Conservation (phyloP, 495 filamentous ascomycete species). For the Aspergillus conjunctus region DNA sequence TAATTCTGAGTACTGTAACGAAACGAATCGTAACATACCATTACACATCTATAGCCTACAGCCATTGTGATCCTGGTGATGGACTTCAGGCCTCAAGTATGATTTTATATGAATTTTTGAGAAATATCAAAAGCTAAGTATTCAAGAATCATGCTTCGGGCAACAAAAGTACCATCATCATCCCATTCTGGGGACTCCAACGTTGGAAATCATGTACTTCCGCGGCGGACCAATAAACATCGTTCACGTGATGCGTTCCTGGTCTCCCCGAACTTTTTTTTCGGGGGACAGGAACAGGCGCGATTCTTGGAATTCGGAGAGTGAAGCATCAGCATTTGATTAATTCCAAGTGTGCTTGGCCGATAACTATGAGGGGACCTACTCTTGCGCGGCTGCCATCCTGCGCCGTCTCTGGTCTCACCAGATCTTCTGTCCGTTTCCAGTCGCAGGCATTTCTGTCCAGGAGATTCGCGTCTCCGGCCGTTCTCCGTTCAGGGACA, state of each 20-base stretch:
- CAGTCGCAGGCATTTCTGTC: conserved; percentile 41
- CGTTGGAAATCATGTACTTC: neutral
- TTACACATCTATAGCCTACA: neutral
- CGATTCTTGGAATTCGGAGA: conserved; percentile 14
- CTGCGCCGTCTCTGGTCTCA: conserved; percentile 48
- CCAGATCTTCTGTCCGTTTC: conserved; percentile 42
- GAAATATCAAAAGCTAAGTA: neutral
- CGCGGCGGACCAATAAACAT: conserved; percentile 9
- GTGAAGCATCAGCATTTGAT: conserved; percentile 30
- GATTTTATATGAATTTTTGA: too few species aligned
- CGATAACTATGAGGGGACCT: conserved; percentile 48
- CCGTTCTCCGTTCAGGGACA: conserved; percentile 45
- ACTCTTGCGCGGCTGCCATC: conserved; percentile 47
- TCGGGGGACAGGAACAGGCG: conserved; percentile 32
- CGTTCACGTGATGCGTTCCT: conserved; percentile 48
- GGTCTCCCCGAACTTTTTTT: conserved; percentile 53
- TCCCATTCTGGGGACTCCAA: neutral
- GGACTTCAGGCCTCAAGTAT: too few species aligned
- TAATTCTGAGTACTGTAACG: conserved; percentile 10
- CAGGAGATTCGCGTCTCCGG: conserved; percentile 45
- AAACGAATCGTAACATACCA: neutral
- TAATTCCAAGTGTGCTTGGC: conserved; percentile 35
- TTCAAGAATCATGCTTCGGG: neutral
- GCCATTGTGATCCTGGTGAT: too few species aligned
- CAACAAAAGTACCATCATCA: neutral